These are phyloP conservation scores for Chrysoporthe austroafricana DNA, from an alignment of 2,329 filamentous ascomycete species.

Conservation along the genomic window DNA sequence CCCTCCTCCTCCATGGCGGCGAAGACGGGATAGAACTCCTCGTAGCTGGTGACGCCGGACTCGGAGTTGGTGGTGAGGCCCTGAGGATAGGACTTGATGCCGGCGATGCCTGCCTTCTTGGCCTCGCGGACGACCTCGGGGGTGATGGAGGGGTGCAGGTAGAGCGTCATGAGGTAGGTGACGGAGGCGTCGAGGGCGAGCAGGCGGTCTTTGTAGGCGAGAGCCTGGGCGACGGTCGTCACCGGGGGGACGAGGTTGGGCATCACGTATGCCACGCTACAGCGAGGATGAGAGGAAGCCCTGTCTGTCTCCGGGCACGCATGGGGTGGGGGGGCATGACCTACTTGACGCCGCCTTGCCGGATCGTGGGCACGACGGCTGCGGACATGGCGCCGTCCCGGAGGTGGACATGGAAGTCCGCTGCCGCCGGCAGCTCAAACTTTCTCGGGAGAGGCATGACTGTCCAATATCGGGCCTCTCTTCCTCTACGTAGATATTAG, in stretches of 20 bases:
- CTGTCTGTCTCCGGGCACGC: conserved; percentile 20
- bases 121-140: conserved; percentile 74
- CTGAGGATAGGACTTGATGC: conserved; percentile 72
- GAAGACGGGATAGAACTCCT: conserved; percentile 78
- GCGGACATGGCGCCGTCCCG: conserved; percentile 70
- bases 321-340: conserved; percentile 54
- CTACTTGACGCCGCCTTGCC: conserved; percentile 35
- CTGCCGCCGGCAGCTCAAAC: conserved; percentile 62
- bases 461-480: neutral
- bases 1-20: conserved; percentile 85
- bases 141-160: conserved; percentile 62
- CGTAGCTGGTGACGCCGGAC: conserved; percentile 71
- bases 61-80: conserved; percentile 69
- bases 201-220: conserved; percentile 68
- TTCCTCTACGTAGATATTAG: neutral
- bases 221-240: conserved; percentile 62
- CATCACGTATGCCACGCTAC: conserved; percentile 43
- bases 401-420: conserved; percentile 74
- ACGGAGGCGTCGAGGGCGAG: conserved; percentile 64
- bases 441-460: conserved; percentile 39
- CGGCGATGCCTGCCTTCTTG: conserved; percentile 69
- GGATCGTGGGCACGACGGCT: conserved; percentile 52
- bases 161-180: conserved; percentile 76
- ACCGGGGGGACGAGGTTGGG: conserved; percentile 69
- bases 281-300: conserved; percentile 9